Percentiles rank a stretch among this genome's conserved stretches.
These are phyloP conservation scores for Hylodesmum podocarpum DNA, from an alignment of 306 rosid species.

Conservation along the genomic window DNA sequence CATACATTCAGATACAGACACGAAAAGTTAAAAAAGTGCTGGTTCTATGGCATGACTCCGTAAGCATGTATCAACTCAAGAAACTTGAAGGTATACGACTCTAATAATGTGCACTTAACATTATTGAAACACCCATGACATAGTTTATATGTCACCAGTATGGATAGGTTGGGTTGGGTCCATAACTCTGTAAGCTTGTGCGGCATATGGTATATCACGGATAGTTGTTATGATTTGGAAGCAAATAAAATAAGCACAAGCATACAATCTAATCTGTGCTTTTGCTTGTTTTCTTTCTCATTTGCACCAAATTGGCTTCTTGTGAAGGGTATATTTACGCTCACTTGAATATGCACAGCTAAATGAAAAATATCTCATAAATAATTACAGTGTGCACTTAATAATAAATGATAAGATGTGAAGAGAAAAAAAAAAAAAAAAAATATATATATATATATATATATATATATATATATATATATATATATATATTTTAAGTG, in stretches of 20 bases:
- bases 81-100: background rate
- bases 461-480: too few relatives aligned
- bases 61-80: constrained; percentile 19
- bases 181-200: background rate
- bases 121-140: constrained; percentile 11
- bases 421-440: too few relatives aligned
- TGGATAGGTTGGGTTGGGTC: constrained; percentile 20
- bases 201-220: background rate
- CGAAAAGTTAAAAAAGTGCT: background rate
- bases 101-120: background rate
- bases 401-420: too few relatives aligned
- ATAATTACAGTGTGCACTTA: too few relatives aligned
- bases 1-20: constrained; percentile 28
- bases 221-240: constrained; percentile 4
- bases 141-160: background rate
- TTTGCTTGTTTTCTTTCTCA: background rate
- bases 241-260: constrained; percentile 32
- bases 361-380: too few relatives aligned
- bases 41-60: background rate
- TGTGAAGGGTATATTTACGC: background rate
- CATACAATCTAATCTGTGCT: constrained; percentile 9
- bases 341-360: background rate
- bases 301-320: constrained; percentile 22
- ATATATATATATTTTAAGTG: too few relatives aligned
- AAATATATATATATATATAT: too few relatives aligned